Percentiles rank a stretch among this genome's conserved stretches.
Evolutionary conservation across 495 filamentous ascomycete genomes (phyloP).

Genomic region (Neurospora sp.): DNA sequence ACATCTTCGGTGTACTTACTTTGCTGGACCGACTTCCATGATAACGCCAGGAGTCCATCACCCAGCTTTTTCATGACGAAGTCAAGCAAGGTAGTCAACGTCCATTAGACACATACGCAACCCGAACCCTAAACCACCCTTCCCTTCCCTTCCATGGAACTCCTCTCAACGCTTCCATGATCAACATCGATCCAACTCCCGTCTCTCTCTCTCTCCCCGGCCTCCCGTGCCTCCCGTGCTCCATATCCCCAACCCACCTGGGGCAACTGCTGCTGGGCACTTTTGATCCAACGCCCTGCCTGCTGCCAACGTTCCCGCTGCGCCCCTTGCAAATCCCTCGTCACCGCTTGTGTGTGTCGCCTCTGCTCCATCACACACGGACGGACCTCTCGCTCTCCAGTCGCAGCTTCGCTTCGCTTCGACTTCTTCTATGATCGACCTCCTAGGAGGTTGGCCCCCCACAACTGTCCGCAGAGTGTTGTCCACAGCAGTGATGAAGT

Average conservation of each 20-base stretch:
- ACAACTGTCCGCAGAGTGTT: neutral
- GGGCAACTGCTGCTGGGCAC: neutral
- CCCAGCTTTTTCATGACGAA: neutral
- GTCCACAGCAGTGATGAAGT: neutral
- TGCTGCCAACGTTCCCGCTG: neutral
- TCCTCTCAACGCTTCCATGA: neutral
- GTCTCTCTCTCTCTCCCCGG: neutral
- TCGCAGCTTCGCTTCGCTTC: neutral
- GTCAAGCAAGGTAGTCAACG: neutral
- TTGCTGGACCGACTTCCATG: neutral
- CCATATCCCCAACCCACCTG: neutral
- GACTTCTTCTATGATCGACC: neutral
- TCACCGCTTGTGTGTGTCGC: neutral
- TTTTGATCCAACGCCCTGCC: neutral
- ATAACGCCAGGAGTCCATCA: no score
- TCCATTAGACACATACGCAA: neutral
- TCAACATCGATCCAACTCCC: neutral
- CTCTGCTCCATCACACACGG: neutral
- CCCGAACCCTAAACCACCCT: neutral
- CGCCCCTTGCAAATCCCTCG: neutral
- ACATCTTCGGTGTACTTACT: neutral
- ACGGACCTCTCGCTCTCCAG: neutral
- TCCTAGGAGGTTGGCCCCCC: neutral
- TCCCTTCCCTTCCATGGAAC: neutral
- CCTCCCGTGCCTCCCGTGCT: neutral